phyloP scores from a whole-genome alignment of 371 early-diverging fungal genomes.

The Paraphysoderma sedebokerense region DNA sequence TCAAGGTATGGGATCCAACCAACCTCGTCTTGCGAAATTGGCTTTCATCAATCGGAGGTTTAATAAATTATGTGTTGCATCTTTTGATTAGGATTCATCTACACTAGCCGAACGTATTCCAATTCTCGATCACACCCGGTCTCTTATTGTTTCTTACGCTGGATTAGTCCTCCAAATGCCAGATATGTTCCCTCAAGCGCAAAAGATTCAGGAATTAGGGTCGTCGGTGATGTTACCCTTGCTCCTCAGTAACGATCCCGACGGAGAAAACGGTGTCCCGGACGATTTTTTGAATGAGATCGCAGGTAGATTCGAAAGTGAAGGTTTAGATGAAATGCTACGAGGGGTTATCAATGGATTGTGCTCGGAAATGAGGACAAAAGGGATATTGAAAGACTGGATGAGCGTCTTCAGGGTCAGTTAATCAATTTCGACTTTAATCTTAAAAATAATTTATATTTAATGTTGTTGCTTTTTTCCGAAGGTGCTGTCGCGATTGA shows the following conservation, averaged over 20 bases:
- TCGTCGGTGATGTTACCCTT: conserved; percentile 12
- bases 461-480: conserved; percentile 3
- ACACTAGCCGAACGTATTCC: conserved; percentile 35
- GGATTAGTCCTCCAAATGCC: conserved; percentile 68
- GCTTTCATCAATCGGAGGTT: not conserved
- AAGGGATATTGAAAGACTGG: not conserved
- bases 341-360: not conserved
- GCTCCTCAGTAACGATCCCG: conserved; percentile 6
- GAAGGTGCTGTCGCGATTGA: conserved; percentile 23
- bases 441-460: not conserved
- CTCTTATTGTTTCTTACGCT: conserved; percentile 58
- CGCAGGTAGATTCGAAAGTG: conserved; percentile 1
- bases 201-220: conserved; percentile 22
- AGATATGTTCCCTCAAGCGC: conserved; percentile 71
- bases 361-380: not conserved
- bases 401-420: conserved; percentile 4
- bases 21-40: not conserved
- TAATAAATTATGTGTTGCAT: not conserved
- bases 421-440: conserved; percentile 4
- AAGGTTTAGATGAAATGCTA: conserved; percentile 1
- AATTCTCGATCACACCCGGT: conserved; percentile 31
- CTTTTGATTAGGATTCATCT: conserved; percentile 15
- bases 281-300: conserved; percentile 16
- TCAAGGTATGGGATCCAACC: conserved; percentile 9
- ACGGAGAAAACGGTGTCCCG: conserved; percentile 9